Base-by-base conservation (phyloP, 2,329 filamentous ascomycete species). In the Drechslera avenae region DNA sequence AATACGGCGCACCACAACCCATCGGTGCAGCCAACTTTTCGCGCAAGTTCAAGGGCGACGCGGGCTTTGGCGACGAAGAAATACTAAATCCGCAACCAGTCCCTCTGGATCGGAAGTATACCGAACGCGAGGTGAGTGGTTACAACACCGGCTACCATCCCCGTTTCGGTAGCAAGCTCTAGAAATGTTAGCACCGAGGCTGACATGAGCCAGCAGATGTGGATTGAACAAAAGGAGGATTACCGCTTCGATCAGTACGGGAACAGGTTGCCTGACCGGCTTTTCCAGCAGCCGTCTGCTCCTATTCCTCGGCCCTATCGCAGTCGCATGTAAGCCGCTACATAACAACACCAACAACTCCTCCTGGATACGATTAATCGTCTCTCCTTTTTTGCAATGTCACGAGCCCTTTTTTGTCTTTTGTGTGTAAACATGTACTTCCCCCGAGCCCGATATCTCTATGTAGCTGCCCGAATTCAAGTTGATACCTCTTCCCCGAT, bases 41-140 rank as follows among this genome's bases (percentile, higher is more conserved):
- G 54, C 67, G 67, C 67, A 67, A 66, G 64, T 69, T 64, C 46
- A 46, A 56, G 46, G 69, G 69, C 52, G 69, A 73, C 52, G 56
- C 63, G n/a, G 69, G 69, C 34, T 73, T 73, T 60, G 69, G 69
- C 39, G 69, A 73, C 54, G 60, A 70, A 59, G 57, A 64, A 56
- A 60, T 73, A 50, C 63, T 69, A 62, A 71, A 73, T 60, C 69
- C 69, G 14, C 69, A 73, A 67, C 65, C 65, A 68, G 69, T 72
- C 48, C 68, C 68, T 10, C 59, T 66, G 43, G 60, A 63, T 44
- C 48, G 51, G 37, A 62, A 64, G 34, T 65, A 66, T 41, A 31
- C 57, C 31, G 64, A 69, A 43, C 68, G 69, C 42, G 69, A 72
- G 66, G 69, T 72, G 59, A 64, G 66, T 59, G 47, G 46, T 46